These are phyloP conservation scores for Caryopteris hybrid DNA, from an alignment of 305 asterid genomes.

Conservation along the genomic window DNA sequence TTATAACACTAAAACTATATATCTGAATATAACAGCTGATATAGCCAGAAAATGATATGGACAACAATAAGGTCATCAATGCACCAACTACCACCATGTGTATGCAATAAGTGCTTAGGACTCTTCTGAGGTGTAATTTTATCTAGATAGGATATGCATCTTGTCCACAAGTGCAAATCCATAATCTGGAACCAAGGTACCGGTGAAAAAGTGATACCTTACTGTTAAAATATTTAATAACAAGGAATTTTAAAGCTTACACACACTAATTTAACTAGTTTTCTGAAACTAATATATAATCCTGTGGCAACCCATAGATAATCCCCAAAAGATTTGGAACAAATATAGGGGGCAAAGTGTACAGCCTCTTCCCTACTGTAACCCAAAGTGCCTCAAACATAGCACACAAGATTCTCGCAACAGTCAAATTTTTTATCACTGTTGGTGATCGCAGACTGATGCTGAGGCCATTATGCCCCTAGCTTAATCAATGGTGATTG, in stretches of 20 bases:
- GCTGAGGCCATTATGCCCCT: no score
- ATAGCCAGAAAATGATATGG: not conserved
- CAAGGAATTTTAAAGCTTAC: not conserved
- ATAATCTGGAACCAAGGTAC: slow-evolving; percentile 3
- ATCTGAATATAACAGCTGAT: slow-evolving; percentile 8
- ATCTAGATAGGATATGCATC: slow-evolving; percentile 14
- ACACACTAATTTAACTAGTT: not conserved
- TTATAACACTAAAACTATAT: not conserved
- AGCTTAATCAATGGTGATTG: no score
- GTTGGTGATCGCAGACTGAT: no score
- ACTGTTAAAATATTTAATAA: not conserved
- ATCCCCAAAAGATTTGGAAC: not conserved
- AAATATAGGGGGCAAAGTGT: not conserved
- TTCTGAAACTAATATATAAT: not conserved
- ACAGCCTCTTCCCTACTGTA: not conserved
- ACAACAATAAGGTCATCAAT: slow-evolving; percentile 1
- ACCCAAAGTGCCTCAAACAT: not conserved
- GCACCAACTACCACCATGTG: slow-evolving; percentile 21
- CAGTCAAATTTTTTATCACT: no score
- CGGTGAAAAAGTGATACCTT: not conserved
- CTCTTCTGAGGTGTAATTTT: not conserved
- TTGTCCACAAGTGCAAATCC: slow-evolving; percentile 20
- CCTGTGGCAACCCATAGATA: not conserved
- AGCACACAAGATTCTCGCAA: no score
- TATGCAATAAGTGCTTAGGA: slow-evolving; percentile 9